phyloP scores from a whole-genome alignment of 148 eudicot genomes.

The Spergularia marina region DNA sequence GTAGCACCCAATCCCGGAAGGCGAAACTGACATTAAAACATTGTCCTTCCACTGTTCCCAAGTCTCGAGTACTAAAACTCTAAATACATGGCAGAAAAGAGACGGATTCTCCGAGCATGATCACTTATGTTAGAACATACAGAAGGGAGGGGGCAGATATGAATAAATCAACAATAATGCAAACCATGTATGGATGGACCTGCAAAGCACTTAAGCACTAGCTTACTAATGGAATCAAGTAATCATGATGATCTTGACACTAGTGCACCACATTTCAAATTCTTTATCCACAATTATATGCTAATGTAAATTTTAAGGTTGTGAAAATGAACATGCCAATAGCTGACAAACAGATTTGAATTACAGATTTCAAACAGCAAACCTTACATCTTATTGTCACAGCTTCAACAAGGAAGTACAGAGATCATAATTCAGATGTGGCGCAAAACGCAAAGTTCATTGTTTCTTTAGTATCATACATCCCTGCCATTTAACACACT shows the following conservation, averaged over 20 bases:
- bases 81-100: neutral
- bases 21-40: too few species aligned
- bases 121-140: neutral
- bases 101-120: neutral
- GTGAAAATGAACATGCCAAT: neutral
- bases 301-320: too few species aligned
- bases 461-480: neutral
- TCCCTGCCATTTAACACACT: too few species aligned
- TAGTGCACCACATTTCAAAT: neutral
- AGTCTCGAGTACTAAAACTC: too few species aligned
- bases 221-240: neutral
- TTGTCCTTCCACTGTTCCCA: too few species aligned
- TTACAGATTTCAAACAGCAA: neutral
- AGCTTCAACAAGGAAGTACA: neutral
- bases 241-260: neutral
- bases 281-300: too few species aligned
- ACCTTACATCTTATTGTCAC: too few species aligned
- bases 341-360: neutral
- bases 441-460: neutral
- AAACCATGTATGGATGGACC: neutral
- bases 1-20: too few species aligned
- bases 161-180: neutral
- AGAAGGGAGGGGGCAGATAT: neutral
- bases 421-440: neutral
- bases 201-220: neutral